Evolutionary conservation across 129 eudicot species (phyloP), one percentile per base, ranked within the genome.

Genomic region (sunflower (Helianthus annuus)): DNA sequence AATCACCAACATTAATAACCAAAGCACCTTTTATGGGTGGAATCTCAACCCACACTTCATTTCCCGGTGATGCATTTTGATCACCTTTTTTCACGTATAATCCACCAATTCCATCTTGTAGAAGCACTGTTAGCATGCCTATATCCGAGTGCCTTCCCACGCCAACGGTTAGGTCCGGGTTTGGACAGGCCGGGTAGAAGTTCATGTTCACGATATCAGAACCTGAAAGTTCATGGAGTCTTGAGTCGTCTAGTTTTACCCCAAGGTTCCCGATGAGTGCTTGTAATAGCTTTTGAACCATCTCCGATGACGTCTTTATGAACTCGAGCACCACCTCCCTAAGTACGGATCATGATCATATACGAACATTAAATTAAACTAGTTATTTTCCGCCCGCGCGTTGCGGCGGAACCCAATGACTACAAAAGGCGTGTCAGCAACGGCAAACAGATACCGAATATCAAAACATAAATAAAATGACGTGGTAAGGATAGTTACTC

Each of bases 91-190:
- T 80, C 38, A 77, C 85, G 38, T 77, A 77, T 34, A 84, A 48
- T 39, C 85, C 85, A 16, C 88, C 85, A 42, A 80, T 59, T 60
- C 76, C 83, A 44, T 84, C 85, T 80, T 84, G 88, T 32, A 80
- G 73, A 4, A 84, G 65, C 16, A 84, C 22, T 0, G 88, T 84
- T 27, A 84, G 65, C 32, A 46, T 73, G 57, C 77, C 82, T 70
- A 64, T 45, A 56, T 84, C 88, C 0, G 79, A 83, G 73, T 83
- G 87, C 7, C 87, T 55, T 0, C 76, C 79, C 49, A 76, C 82
- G 0, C 87, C 87, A 4, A 83, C 88, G 4, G 88, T 83, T 59
- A 83, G 68, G 10, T 83, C 82, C 0, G 88, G 85, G 48, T 80
- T 52, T 6, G 85, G 88, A 78, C 85, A 84, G 3, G 60, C 6